Percentiles rank a stretch among this genome's conserved stretches.
These are phyloP conservation scores for Beauveria australis DNA, from an alignment of 2,329 filamentous ascomycete genomes.

Conservation along the genomic window DNA sequence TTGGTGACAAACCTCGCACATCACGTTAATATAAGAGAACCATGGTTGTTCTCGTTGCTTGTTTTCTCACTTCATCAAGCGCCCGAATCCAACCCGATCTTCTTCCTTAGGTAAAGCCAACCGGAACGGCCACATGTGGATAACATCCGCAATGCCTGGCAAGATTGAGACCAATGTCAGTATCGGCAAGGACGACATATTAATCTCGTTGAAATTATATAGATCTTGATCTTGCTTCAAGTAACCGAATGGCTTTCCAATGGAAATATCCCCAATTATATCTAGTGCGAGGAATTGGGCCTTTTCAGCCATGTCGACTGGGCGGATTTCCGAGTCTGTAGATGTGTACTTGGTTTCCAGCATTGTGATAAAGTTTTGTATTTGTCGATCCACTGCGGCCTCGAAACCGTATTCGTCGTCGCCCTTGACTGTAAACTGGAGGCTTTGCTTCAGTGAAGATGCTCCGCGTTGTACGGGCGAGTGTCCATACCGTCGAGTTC, in stretches of 20 bases:
- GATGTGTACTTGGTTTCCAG: slow-evolving; percentile 40
- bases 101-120: slow-evolving; percentile 27
- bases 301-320: slow-evolving; percentile 41
- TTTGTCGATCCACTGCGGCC: slow-evolving; percentile 30
- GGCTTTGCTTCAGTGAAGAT: not conserved
- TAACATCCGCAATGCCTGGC: slow-evolving; percentile 26
- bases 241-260: slow-evolving; percentile 44
- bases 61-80: slow-evolving; percentile 27
- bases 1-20: slow-evolving; percentile 18
- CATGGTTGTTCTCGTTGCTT: not conserved
- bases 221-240: slow-evolving; percentile 41
- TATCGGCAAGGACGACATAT: slow-evolving; percentile 29
- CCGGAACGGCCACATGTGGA: slow-evolving; percentile 29
- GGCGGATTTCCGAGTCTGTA: slow-evolving; percentile 22
- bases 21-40: not conserved
- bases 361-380: slow-evolving; percentile 33
- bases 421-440: slow-evolving; percentile 42
- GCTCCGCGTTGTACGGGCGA: not conserved
- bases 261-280: slow-evolving; percentile 43
- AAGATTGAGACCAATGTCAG: slow-evolving; percentile 30
- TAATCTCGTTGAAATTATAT: slow-evolving; percentile 36
- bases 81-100: slow-evolving; percentile 30
- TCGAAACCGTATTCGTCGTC: slow-evolving; percentile 36
- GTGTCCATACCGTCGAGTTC: slow-evolving; percentile 31
- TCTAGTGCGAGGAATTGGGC: slow-evolving; percentile 47